Evolutionary conservation across 2,329 filamentous ascomycete species (phyloP).

Genomic region (Rhynchosporium graminicola): DNA sequence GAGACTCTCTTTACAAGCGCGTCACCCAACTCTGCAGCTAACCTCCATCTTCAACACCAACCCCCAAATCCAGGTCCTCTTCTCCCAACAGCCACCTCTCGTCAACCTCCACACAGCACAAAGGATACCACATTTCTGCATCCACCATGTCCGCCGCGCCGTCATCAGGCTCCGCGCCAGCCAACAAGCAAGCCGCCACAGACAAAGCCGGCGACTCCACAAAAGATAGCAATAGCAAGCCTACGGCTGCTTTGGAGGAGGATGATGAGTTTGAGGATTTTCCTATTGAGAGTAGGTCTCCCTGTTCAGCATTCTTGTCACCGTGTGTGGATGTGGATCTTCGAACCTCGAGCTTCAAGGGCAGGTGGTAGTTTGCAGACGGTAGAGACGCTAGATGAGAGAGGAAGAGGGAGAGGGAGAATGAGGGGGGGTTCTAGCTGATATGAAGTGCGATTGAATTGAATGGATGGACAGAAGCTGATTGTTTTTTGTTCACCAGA

Average conservation of each 20-base stretch:
- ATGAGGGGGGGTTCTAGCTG: background rate
- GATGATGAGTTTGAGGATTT: conserved; percentile 99
- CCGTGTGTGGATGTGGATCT: no score
- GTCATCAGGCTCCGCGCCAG: conserved; percentile 33
- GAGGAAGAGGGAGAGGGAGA: background rate
- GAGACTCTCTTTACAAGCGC: conserved; percentile 7
- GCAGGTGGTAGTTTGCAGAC: no score
- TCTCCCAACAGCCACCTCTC: no score
- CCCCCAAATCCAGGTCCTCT: background rate
- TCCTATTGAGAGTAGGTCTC: conserved; percentile 78
- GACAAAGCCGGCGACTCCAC: conserved; percentile 39
- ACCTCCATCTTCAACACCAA: background rate
- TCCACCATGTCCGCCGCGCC: conserved; percentile 39
- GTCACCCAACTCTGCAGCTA: background rate
- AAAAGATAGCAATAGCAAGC: conserved; percentile 45
- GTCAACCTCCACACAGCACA: background rate
- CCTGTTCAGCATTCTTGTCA: background rate
- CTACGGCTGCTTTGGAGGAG: conserved; percentile 74
- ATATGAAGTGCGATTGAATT: background rate
- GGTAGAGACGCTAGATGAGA: no score
- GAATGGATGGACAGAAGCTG: conserved; percentile 8
- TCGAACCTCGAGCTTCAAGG: no score
- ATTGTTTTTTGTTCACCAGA: conserved; percentile 55
- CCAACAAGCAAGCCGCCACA: conserved; percentile 31
- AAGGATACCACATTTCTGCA: background rate